Conservation (phyloP, 73 alveolate genomes). For the Uronychia setigera region DNA sequence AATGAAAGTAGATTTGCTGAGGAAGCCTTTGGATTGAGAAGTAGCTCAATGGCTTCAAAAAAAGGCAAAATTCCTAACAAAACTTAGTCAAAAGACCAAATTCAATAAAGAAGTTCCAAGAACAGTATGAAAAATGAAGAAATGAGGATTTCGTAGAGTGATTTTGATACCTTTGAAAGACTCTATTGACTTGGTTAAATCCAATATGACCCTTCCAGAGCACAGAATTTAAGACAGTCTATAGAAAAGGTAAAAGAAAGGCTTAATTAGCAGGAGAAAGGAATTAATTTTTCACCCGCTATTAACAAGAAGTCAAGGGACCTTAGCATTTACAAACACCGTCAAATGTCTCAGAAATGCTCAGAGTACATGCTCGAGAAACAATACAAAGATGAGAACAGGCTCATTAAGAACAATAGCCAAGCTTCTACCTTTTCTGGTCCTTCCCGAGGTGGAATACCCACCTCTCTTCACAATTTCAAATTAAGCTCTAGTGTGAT, state of each 20-base stretch:
- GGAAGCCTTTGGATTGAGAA: too few relatives aligned
- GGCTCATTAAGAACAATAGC: too few relatives aligned
- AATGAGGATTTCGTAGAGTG: background rate
- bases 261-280: background rate
- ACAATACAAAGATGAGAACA: background rate
- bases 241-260: background rate
- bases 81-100: background rate
- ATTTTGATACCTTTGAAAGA: background rate
- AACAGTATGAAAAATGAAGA: background rate
- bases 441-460: too few relatives aligned
- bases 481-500: too few relatives aligned
- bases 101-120: background rate
- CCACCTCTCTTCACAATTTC: too few relatives aligned
- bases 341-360: background rate
- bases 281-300: background rate
- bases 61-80: too few relatives aligned
- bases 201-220: background rate
- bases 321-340: background rate
- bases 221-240: background rate
- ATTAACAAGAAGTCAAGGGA: background rate
- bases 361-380: background rate
- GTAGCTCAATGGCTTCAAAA: too few relatives aligned
- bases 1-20: too few relatives aligned
- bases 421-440: too few relatives aligned
- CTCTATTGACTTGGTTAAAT: background rate